phyloP scores from a whole-genome alignment of 345 rosid genomes.

The Salix viminalis region DNA sequence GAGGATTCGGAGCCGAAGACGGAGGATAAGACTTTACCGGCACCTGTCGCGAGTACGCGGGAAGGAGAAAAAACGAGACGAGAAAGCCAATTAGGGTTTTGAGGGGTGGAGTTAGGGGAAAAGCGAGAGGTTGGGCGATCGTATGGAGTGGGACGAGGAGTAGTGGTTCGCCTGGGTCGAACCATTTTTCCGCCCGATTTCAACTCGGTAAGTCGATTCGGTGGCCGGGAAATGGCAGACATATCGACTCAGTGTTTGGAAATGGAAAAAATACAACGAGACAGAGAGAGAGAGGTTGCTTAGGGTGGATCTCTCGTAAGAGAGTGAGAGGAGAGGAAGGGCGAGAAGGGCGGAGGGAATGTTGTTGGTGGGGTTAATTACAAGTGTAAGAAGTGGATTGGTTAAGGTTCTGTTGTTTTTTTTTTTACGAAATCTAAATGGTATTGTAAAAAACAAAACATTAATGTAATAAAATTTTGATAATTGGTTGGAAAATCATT shows the following conservation, averaged over 20 bases:
- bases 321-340: not conserved
- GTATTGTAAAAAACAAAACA: no score
- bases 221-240: conserved; percentile 20
- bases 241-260: not conserved
- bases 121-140: conserved; percentile 42
- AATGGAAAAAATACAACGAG: not conserved
- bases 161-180: conserved; percentile 46
- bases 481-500: no score
- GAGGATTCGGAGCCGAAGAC: conserved; percentile 62
- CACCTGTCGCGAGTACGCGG: conserved; percentile 68
- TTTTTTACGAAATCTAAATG: no score
- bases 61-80: conserved; percentile 67
- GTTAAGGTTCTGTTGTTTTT: not conserved
- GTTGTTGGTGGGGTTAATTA: not conserved
- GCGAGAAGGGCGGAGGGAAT: not conserved
- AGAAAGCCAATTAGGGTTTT: conserved; percentile 88
- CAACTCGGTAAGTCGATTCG: conserved; percentile 14
- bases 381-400: not conserved
- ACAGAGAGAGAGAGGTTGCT: not conserved
- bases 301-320: not conserved
- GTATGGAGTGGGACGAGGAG: conserved; percentile 51
- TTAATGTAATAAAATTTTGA: no score
- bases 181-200: conserved; percentile 68
- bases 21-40: conserved; percentile 61
- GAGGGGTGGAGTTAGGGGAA: conserved; percentile 22